These are phyloP conservation scores for Apiotrichum sp. DNA, from an alignment of 1,284 basidiomycete species.

Conservation along the genomic window DNA sequence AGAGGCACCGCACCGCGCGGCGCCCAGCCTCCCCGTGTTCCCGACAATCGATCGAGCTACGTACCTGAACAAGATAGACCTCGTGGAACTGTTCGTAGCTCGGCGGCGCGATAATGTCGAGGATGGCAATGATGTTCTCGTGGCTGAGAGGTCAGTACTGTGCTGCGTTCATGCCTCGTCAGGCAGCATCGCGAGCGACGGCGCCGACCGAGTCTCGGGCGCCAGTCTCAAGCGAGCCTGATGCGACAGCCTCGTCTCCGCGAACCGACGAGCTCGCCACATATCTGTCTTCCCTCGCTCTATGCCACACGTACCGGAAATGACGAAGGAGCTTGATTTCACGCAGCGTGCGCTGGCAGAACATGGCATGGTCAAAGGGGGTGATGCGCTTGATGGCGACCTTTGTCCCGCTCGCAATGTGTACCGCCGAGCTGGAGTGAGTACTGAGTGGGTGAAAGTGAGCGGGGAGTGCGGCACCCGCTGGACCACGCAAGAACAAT, in stretches of 20 bases:
- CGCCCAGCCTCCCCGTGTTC: too few species aligned
- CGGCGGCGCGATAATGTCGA: conserved; percentile 87
- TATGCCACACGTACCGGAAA: conserved; percentile 51
- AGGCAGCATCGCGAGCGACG: background rate
- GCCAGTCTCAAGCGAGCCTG: background rate
- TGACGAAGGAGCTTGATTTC: conserved; percentile 87
- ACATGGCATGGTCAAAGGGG: conserved; percentile 90
- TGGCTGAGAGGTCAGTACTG: conserved; percentile 20
- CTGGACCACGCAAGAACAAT: too few species aligned
- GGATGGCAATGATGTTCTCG: conserved; percentile 81
- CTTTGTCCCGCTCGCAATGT: conserved; percentile 69
- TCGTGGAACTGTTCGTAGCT: conserved; percentile 89
- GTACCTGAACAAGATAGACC: conserved; percentile 60
- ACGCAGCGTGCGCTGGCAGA: conserved; percentile 75
- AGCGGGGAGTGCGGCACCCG: too few species aligned
- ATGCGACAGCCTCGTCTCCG: background rate
- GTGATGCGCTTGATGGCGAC: conserved; percentile 89
- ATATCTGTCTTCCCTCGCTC: background rate
- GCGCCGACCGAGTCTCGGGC: background rate
- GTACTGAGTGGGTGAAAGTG: background rate
- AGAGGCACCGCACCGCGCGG: too few species aligned
- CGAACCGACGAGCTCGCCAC: too few species aligned
- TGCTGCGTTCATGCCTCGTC: too few species aligned
- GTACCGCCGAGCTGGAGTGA: conserved; percentile 61
- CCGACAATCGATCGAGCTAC: background rate